Evolutionary conservation across 164 flowering plant genomes (phyloP).

Genomic region (Cinnamomum chago): DNA sequence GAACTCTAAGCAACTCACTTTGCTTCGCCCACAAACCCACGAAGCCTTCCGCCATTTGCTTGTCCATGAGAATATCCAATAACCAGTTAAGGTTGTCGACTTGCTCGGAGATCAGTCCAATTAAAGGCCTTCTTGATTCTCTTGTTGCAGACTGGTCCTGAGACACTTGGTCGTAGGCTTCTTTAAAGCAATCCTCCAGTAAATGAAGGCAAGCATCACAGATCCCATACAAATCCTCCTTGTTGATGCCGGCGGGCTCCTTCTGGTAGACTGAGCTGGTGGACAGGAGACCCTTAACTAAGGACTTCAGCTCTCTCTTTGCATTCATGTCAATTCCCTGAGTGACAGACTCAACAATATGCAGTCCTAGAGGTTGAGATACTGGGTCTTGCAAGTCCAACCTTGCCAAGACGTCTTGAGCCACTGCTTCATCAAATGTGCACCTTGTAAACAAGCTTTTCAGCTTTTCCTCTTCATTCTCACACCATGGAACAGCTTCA

Average conservation of each 20-base stretch:
- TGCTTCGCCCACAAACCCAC: conserved; percentile 75
- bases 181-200: conserved; percentile 46
- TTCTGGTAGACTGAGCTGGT: conserved; percentile 78
- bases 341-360: conserved; percentile 68
- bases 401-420: conserved; percentile 61
- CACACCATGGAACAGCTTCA: conserved; percentile 95
- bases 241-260: conserved; percentile 47
- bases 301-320: conserved; percentile 63
- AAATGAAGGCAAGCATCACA: conserved; percentile 52
- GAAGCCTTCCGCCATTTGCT: conserved; percentile 80
- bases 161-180: conserved; percentile 33
- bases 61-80: conserved; percentile 68
- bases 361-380: conserved; percentile 49
- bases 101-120: conserved; percentile 65
- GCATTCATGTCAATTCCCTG: conserved; percentile 48
- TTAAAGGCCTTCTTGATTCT: conserved; percentile 37
- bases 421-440: conserved; percentile 50
- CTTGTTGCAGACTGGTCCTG: conserved; percentile 13
- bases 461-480: conserved; percentile 85
- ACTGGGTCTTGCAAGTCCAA: conserved; percentile 24
- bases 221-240: conserved; percentile 57
- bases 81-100: conserved; percentile 89
- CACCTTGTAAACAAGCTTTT: conserved; percentile 48
- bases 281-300: conserved; percentile 78
- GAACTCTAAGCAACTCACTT: conserved; percentile 45